Percentiles rank a stretch among this genome's conserved stretches.
phyloP scores from a whole-genome alignment of 768 basidiomycete genomes.

The Russula sp. region DNA sequence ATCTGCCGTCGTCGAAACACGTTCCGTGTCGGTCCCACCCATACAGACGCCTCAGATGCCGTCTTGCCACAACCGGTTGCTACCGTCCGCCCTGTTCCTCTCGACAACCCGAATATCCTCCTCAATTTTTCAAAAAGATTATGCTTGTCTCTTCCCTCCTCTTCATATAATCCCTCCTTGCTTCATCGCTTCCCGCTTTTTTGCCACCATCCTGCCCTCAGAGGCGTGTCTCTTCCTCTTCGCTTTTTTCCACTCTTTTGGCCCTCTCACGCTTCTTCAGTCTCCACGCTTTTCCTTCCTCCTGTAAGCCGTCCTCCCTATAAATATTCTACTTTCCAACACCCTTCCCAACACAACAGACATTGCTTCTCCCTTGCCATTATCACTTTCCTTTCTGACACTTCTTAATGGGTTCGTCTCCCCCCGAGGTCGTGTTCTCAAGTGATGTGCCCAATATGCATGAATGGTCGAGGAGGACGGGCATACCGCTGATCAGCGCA shows the following conservation, averaged over 20 bases:
- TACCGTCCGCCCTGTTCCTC: conserved; percentile 48
- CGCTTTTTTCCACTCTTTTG: conserved; percentile 2
- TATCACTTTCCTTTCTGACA: conserved; percentile 19
- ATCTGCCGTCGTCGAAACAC: conserved; percentile 61
- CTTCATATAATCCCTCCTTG: conserved; percentile 24
- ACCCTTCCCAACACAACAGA: conserved; percentile 11
- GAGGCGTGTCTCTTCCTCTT: conserved; percentile 17
- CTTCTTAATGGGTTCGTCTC: conserved; percentile 29
- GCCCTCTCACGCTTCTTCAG: conserved; percentile 15
- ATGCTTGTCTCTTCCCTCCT: conserved; percentile 28
- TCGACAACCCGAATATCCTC: conserved; percentile 36
- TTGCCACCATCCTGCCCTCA: conserved; percentile 17
- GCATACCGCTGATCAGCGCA: conserved; percentile 76
- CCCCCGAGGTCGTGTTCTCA: conserved; percentile 66
- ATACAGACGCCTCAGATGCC: conserved; percentile 42
- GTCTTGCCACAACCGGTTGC: conserved; percentile 47
- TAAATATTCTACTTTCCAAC: conserved; percentile 15
- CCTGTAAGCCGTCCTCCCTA: conserved; percentile 21
- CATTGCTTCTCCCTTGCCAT: conserved; percentile 18
- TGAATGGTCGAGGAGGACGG: conserved; percentile 72
- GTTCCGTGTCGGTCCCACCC: conserved; percentile 69
- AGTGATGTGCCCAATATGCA: conserved; percentile 79
- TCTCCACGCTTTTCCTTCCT: conserved; percentile 19
- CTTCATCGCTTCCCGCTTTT: conserved; percentile 17
- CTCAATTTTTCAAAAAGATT: conserved; percentile 39